Evolutionary conservation across 345 rosid genomes (phyloP).

Genomic region (Litchi chinensis): DNA sequence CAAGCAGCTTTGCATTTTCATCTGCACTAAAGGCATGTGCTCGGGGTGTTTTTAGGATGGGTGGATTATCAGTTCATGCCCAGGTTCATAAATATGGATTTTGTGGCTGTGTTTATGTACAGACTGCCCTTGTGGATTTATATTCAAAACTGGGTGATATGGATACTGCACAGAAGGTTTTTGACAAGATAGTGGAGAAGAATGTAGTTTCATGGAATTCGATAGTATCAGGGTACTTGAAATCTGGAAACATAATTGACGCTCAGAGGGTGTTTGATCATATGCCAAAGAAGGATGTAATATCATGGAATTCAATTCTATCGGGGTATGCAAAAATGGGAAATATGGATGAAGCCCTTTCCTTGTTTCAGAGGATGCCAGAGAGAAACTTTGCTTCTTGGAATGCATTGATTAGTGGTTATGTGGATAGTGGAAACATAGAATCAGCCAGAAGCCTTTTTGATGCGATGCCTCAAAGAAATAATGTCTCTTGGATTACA

Average conservation of each 20-base stretch:
- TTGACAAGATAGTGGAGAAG: constrained; percentile 48
- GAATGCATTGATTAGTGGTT: constrained; percentile 70
- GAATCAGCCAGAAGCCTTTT: constrained; percentile 52
- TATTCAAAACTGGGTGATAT: constrained; percentile 56
- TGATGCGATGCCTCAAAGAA: constrained; percentile 59
- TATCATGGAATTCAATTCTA: constrained; percentile 68
- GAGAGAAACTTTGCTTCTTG: constrained; percentile 63
- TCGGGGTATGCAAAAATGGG: constrained; percentile 58
- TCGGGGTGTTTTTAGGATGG: constrained; percentile 35
- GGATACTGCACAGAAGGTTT: constrained; percentile 52
- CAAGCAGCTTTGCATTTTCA: constrained; percentile 59
- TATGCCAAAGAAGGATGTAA: constrained; percentile 57
- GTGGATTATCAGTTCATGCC: constrained; percentile 55
- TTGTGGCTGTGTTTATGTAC: constrained; percentile 64
- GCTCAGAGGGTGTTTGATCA: constrained; percentile 53
- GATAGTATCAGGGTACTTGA: constrained; percentile 56
- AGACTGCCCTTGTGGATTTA: constrained; percentile 66
- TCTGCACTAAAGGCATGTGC: constrained; percentile 66
- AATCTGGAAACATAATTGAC: constrained; percentile 41
- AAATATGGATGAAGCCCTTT: constrained; percentile 44
- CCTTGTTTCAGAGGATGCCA: constrained; percentile 61
- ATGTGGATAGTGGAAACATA: constrained; percentile 41
- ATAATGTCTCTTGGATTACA: constrained; percentile 54
- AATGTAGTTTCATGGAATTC: constrained; percentile 80
- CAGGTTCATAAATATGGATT: constrained; percentile 55